Evolutionary conservation across 2,329 filamentous ascomycete species (phyloP).

Genomic region (Clarireedia monteithiana): DNA sequence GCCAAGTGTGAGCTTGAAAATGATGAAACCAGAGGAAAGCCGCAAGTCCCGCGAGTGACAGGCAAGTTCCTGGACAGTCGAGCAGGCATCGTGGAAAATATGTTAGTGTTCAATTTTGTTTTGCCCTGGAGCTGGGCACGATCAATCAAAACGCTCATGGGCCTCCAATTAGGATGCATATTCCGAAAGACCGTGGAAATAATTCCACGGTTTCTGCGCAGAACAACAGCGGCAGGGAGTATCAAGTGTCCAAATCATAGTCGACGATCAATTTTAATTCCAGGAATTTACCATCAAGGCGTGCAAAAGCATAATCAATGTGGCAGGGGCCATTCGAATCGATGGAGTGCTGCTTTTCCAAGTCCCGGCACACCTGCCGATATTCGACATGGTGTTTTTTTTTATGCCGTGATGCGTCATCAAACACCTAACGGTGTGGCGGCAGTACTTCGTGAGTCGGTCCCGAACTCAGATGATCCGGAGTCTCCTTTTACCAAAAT

Average conservation of each 20-base stretch:
- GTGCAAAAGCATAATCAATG: background rate
- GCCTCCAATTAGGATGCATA: background rate
- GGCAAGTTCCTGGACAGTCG: constrained; percentile 2
- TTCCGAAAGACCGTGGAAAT: background rate
- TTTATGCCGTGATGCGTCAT: constrained; percentile 8
- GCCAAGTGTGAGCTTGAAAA: constrained; percentile 4
- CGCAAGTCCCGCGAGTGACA: constrained; percentile 4
- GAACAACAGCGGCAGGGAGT: background rate
- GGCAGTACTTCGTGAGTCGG: constrained; percentile 1
- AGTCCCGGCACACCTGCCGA: constrained; percentile 8
- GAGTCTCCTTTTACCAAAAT: background rate
- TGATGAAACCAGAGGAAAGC: constrained; percentile 9
- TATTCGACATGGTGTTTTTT: constrained; percentile 3
- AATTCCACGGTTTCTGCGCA: background rate
- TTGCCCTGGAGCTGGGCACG: background rate
- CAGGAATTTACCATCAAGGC: background rate
- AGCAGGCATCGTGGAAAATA: background rate
- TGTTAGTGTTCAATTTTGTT: constrained; percentile 1
- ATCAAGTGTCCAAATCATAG: background rate
- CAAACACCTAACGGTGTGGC: constrained; percentile 9
- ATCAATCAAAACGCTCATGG: background rate
- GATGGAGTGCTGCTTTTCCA: constrained; percentile 6
- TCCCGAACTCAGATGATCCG: background rate
- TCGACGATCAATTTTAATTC: background rate
- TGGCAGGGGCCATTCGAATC: background rate